Percentiles rank a stretch among this genome's conserved stretches.
Conservation (phyloP, 2,329 filamentous ascomycete genomes). For the Botrytis paeoniae region DNA sequence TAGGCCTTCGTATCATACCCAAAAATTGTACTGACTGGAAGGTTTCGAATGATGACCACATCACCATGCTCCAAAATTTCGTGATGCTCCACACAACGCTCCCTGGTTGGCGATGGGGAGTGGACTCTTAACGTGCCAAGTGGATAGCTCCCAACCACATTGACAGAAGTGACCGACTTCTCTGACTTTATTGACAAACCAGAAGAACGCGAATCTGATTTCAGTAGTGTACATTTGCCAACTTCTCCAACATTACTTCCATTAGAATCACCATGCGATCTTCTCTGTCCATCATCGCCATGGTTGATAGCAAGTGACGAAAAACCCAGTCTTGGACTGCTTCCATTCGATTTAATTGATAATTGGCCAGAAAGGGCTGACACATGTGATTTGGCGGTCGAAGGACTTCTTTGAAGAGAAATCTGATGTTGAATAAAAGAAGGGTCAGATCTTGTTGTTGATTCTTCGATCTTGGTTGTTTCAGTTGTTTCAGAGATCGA, state of each 20-base stretch:
- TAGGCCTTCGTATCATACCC: conserved; percentile 42
- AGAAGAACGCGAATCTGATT: conserved; percentile 29
- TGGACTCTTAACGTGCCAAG: conserved; percentile 45
- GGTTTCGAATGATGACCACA: conserved; percentile 50
- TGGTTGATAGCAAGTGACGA: conserved; percentile 18
- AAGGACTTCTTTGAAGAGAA: conserved; percentile 30
- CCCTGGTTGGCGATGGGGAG: conserved; percentile 31
- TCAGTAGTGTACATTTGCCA: conserved; percentile 26
- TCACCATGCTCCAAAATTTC: conserved; percentile 43
- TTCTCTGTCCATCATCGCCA: conserved; percentile 19
- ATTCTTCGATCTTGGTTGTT: conserved; percentile 12
- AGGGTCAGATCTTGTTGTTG: conserved; percentile 19
- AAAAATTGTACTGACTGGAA: conserved; percentile 41
- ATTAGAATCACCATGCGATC: conserved; percentile 23
- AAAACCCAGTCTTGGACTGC: conserved; percentile 17
- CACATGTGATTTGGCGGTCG: conserved; percentile 27
- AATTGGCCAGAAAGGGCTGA: conserved; percentile 28
- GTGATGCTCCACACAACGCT: conserved; percentile 22
- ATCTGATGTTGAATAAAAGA: conserved; percentile 33
- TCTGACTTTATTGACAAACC: conserved; percentile 21
- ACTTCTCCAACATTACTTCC: conserved; percentile 21
- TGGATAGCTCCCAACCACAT: conserved; percentile 40
- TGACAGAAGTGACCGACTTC: conserved; percentile 37
- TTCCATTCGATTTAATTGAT: conserved; percentile 30
- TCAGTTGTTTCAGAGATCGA: conserved; percentile 18